Evolutionary conservation across 2,329 filamentous ascomycete genomes (phyloP).

Genomic region (Shiraia bambusicola): DNA sequence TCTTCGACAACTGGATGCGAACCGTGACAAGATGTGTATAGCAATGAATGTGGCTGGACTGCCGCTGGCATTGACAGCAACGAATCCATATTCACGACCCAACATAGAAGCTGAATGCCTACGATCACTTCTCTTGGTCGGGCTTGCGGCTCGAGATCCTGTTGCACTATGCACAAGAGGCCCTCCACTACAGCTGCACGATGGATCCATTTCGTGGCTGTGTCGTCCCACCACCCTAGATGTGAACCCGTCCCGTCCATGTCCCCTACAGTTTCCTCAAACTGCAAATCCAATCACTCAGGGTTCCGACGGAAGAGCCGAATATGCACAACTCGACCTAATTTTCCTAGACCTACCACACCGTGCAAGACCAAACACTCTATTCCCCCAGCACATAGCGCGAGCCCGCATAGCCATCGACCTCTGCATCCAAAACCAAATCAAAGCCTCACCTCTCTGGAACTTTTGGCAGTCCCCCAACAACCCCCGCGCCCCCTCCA

Average conservation of each 20-base stretch:
- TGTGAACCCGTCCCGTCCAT: constrained; percentile 7
- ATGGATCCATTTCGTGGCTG: constrained; percentile 39
- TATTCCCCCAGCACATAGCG: constrained; percentile 27
- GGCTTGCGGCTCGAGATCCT: constrained; percentile 45
- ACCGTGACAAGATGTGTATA: constrained; percentile 48
- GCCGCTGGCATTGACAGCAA: constrained; percentile 41
- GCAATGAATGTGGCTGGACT: constrained; percentile 45
- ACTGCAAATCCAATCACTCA: constrained; percentile 23
- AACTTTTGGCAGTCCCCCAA: constrained; percentile 25
- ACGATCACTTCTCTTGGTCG: constrained; percentile 44
- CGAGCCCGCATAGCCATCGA: constrained; percentile 41
- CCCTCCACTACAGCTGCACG: constrained; percentile 33
- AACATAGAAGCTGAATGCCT: constrained; percentile 45
- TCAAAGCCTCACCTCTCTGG: constrained; percentile 29
- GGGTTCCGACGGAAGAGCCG: constrained; percentile 37
- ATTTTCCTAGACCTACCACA: constrained; percentile 42
- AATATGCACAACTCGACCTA: constrained; percentile 45
- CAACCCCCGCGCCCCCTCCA: constrained; percentile 40
- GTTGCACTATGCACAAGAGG: constrained; percentile 45
- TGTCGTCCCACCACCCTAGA: constrained; percentile 32
- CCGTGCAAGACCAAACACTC: constrained; percentile 28
- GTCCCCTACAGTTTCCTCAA: constrained; percentile 15
- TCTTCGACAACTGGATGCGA: constrained; percentile 44
- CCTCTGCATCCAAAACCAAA: constrained; percentile 32
- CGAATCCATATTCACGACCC: constrained; percentile 30